A percentile compares a stretch with the other conserved stretches of the same genome.
phyloP scores from a whole-genome alignment of 1,139 yeast genomes.

The Meyerozyma sp. region DNA sequence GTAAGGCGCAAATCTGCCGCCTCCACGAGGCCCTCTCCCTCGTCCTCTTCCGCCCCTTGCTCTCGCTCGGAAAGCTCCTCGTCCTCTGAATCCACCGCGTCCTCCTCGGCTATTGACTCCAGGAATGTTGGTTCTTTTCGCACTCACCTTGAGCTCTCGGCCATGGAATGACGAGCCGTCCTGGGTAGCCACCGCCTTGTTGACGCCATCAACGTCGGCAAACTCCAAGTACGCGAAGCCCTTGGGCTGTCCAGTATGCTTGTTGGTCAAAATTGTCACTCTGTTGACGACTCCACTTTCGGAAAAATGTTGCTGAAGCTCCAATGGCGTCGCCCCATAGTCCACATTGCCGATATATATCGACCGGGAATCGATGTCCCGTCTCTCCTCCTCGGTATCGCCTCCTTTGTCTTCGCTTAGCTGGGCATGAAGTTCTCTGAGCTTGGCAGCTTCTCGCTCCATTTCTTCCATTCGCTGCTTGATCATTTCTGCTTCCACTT shows the following conservation, averaged over 20 bases:
- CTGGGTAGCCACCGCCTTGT: constrained; percentile 55
- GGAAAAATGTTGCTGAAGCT: constrained; percentile 72
- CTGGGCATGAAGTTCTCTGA: constrained; percentile 22
- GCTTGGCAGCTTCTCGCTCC: constrained; percentile 25
- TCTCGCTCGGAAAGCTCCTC: constrained; percentile 9
- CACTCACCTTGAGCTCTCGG: constrained; percentile 63
- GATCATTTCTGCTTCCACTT: constrained; percentile 3
- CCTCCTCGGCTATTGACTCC: constrained; percentile 39
- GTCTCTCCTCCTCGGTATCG: constrained; percentile 28
- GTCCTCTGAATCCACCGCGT: constrained; percentile 31
- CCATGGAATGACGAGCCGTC: constrained; percentile 66
- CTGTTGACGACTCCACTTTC: constrained; percentile 75
- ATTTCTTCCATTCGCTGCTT: constrained; percentile 17
- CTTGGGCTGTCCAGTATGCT: constrained; percentile 71
- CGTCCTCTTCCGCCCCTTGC: constrained; percentile 12
- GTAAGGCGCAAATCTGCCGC: constrained; percentile 4
- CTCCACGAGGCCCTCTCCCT: constrained; percentile 16
- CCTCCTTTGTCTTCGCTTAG: constrained; percentile 9
- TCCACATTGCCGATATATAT: constrained; percentile 88
- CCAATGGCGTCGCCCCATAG: constrained; percentile 72
- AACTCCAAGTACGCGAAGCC: constrained; percentile 87
- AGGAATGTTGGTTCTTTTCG: constrained; percentile 79
- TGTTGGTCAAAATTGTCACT: constrained; percentile 73
- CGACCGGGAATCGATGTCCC: constrained; percentile 65
- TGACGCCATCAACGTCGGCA: constrained; percentile 56